phyloP scores from a whole-genome alignment of 192 early-diverging fungal genomes.

The Linnemannia hyalina region DNA sequence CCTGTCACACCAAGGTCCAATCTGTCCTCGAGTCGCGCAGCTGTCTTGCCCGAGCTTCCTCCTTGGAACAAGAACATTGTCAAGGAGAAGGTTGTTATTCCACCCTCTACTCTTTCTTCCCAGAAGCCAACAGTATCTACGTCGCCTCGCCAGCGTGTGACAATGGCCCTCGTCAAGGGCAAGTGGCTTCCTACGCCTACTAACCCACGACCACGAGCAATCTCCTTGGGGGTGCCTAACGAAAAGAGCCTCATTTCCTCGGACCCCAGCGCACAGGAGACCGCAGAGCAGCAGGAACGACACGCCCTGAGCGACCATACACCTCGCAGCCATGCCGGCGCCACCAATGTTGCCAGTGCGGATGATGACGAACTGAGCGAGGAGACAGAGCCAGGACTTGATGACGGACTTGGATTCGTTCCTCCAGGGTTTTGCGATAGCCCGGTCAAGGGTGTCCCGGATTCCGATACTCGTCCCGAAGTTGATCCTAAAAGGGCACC shows the following conservation, averaged over 20 bases:
- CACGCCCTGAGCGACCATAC: constrained; percentile 34
- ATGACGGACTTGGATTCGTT: constrained; percentile 7
- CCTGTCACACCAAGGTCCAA: background rate
- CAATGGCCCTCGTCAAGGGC: constrained; percentile 12
- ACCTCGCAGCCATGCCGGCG: background rate
- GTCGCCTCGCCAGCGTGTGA: constrained; percentile 10
- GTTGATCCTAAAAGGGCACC: background rate
- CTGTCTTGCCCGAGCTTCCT: constrained; percentile 4
- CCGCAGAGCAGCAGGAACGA: background rate
- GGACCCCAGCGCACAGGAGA: background rate
- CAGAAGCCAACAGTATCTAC: background rate
- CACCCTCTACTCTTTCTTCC: background rate
- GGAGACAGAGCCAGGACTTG: constrained; percentile 25
- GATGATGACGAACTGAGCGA: constrained; percentile 41
- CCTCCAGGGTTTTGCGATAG: background rate
- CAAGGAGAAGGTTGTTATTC: constrained; percentile 13
- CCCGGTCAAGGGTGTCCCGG: background rate
- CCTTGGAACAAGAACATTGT: constrained; percentile 36
- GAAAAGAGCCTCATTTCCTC: background rate
- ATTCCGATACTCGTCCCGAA: background rate
- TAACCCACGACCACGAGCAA: constrained; percentile 27
- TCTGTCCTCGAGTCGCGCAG: background rate
- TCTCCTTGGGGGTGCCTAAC: constrained; percentile 20
- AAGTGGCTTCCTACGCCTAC: constrained; percentile 1
- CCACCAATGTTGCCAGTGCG: constrained; percentile 1